Base-by-base conservation (phyloP, 129 eudicot genomes). In the Ambrosia artemisiifolia region DNA sequence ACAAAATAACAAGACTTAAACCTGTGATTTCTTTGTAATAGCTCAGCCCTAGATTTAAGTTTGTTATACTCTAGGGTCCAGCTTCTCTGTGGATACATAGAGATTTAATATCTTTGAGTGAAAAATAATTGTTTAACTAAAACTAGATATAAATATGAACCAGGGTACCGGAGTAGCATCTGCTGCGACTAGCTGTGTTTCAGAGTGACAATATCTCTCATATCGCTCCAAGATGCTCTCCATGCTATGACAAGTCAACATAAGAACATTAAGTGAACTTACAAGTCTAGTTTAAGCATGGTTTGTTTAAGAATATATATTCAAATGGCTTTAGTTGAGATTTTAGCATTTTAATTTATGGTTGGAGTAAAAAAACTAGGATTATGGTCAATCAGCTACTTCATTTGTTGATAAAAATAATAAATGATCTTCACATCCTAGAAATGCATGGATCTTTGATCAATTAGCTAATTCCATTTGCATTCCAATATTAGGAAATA, bases 171-270 rank as follows among this genome's bases (percentile, higher is more conserved):
- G 79, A 11, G 85, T 82, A 70, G 91, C 76, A 70, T 92, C 91
- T 55, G 80, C 64, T 30, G 95, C 42, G 75, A 79, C 79, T 7
- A 85, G 73, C 70, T 84, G 96, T 48, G 86, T 85, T 80, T 89
- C 98, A 16, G 95, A 85, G 78, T 87, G 89, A 63, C 92, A 87
- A 61, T 93, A 93, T 69, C 98, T 82, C 68, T 93, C 98, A 63
- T 93, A 93, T 63, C 94, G 81, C 73, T 89, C 98, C 59, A 93
- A 79, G 75, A 93, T 87, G 66, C 74, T 89, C 64, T 87, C 98
- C 96, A 93, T 93, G 78, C 98, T 93, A 85, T 60, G 32, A 63
- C 67, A 78, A 44, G 18, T 40, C 43, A 75, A 51, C 14, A 32
- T 17, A 63, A 69, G 51, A 51, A 13, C 24, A 50, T 50, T 74